Evolutionary conservation across 768 basidiomycete species (phyloP).

Genomic region (Calocera viscosa): DNA sequence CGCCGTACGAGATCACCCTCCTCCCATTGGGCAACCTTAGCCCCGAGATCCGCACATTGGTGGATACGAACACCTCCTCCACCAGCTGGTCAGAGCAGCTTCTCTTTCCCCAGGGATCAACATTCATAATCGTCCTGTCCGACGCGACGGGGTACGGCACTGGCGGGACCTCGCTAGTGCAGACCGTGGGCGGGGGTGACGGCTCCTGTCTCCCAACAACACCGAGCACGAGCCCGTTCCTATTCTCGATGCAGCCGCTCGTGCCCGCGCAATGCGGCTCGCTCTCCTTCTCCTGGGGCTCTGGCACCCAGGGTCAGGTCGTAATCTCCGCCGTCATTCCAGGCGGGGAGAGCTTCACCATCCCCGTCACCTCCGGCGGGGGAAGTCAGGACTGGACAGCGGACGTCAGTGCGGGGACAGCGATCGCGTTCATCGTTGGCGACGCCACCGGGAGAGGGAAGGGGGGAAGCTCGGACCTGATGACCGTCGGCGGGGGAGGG

Average conservation of each 20-base stretch:
- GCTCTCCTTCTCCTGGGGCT: conserved; percentile 27
- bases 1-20: conserved; percentile 56
- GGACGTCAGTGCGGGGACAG: conserved; percentile 49
- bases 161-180: conserved; percentile 15
- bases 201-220: conserved; percentile 24
- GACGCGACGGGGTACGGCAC: conserved; percentile 15
- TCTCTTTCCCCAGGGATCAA: conserved; percentile 38
- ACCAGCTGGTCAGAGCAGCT: conserved; percentile 13
- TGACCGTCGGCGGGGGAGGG: conserved; percentile 25
- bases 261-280: conserved; percentile 17
- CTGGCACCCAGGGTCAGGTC: conserved; percentile 49
- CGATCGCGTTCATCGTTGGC: conserved; percentile 52
- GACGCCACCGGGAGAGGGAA: conserved; percentile 55
- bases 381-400: conserved; percentile 49
- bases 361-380: conserved; percentile 33
- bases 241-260: conserved; percentile 35
- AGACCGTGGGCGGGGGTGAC: conserved; percentile 27
- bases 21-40: conserved; percentile 54
- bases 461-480: conserved; percentile 40
- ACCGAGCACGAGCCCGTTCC: conserved; percentile 12
- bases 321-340: conserved; percentile 48
- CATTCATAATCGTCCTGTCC: conserved; percentile 49
- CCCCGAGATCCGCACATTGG: conserved; percentile 50
- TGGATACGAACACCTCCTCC: conserved; percentile 40
- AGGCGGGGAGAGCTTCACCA: conserved; percentile 34